Conservation (phyloP, 805 yeast species). For the Candida ovalis region DNA sequence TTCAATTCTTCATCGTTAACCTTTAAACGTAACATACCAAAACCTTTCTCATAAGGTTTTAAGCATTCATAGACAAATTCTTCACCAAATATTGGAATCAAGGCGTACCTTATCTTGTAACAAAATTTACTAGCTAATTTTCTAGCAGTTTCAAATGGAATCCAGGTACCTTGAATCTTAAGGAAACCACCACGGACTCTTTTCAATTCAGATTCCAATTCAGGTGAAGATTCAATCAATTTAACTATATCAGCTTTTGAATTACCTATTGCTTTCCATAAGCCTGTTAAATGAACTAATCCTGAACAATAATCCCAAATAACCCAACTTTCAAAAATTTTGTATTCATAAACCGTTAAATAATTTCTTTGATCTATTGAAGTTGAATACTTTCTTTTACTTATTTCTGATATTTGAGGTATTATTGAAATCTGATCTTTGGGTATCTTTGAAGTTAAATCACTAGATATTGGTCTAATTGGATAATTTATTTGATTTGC, state of each 20-base stretch:
- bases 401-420: slow-evolving; percentile 18
- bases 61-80: slow-evolving; percentile 61
- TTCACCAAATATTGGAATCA: slow-evolving; percentile 77
- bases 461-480: slow-evolving; percentile 17
- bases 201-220: slow-evolving; percentile 56
- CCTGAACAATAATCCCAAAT: slow-evolving; percentile 87
- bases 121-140: slow-evolving; percentile 71
- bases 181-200: slow-evolving; percentile 88
- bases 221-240: slow-evolving; percentile 62
- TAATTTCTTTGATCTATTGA: slow-evolving; percentile 68
- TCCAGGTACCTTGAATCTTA: slow-evolving; percentile 94
- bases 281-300: slow-evolving; percentile 80
- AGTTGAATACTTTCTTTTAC: slow-evolving; percentile 59
- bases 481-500: slow-evolving; percentile 23
- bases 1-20: slow-evolving; percentile 26
- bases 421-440: slow-evolving; percentile 20
- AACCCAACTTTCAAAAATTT: slow-evolving; percentile 65
- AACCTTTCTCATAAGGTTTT: slow-evolving; percentile 56
- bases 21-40: slow-evolving; percentile 54
- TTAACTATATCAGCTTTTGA: slow-evolving; percentile 75
- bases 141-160: slow-evolving; percentile 67
- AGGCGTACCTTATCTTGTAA: slow-evolving; percentile 67
- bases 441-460: slow-evolving; percentile 12
- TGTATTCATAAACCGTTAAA: slow-evolving; percentile 69
- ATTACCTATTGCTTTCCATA: slow-evolving; percentile 76